Base-by-base conservation (phyloP, 2,329 filamentous ascomycete species). In the Fusarium globosum region DNA sequence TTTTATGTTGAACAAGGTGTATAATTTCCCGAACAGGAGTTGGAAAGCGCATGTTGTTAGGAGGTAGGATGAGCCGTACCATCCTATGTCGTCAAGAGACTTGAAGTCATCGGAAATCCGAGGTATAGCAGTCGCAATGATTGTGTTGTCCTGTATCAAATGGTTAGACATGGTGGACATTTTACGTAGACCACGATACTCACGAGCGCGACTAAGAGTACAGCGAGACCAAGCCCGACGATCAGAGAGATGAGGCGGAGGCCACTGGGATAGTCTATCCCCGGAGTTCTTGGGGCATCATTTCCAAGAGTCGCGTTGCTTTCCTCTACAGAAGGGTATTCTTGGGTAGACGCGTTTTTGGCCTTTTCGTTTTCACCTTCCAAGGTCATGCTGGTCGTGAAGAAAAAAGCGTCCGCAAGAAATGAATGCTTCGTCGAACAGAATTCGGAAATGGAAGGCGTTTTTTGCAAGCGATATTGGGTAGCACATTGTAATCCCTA, bases 11-110 rank as follows among this genome's bases (percentile, higher is more conserved):
- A 30, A 30, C 1, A 55, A 15, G 20, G 52, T 41, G 36, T 55
- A 55, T 33, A 42, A 10, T n/a, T 55, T 55, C 4, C 59, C 43
- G 20, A 33, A 61, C 7, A 43, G 28, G 9, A 53, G 46, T 35
- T 61, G 52, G 23, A 42, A 41, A 4, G 38, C 51, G 42, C 57
- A 65, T 26, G 62, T 65, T 15, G 56, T 61, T 13, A 61, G 36
- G 18, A 61, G 63, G 48, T 61, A 66, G 28, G 65, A 33, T 36
- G 65, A 45, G 42, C 43, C 59, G 26, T 63, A 58, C 59, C 59
- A 63, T 16, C 51, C 65, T 8, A 68, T 35, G 23, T 59, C 52
- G 33, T 62, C 51, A 20, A 68, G 46, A 6, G 49, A 35, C 14
- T 23, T 33, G 49, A 52, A 52, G 1, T 52, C 49, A 23, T 52